Percentiles rank a stretch among this genome's conserved stretches.
Conservation (phyloP, 179 eudicot species). For the Sideroxylon spinosum region DNA sequence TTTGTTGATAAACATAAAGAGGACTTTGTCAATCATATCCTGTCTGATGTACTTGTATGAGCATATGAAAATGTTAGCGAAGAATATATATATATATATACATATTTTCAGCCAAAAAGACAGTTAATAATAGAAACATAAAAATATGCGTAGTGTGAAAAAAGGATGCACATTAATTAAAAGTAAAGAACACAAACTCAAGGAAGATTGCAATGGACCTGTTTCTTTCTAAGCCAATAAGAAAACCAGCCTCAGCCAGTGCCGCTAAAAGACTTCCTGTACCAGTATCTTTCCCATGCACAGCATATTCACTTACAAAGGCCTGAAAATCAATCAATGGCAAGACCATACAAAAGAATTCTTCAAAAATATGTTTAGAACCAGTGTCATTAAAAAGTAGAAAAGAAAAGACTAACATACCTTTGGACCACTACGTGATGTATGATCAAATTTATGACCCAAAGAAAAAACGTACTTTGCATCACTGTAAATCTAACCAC, state of each 20-base stretch:
- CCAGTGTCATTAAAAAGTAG: background rate
- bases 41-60: background rate
- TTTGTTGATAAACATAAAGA: too few relatives aligned
- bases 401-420: conserved; percentile 25
- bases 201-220: conserved; percentile 36
- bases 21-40: background rate
- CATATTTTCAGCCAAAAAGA: background rate
- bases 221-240: conserved; percentile 86
- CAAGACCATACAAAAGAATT: conserved; percentile 15
- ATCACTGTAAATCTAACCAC: conserved; percentile 35
- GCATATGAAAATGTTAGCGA: background rate
- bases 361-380: conserved; percentile 4
- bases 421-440: conserved; percentile 55
- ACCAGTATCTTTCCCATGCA: conserved; percentile 69
- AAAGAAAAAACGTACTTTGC: conserved; percentile 31
- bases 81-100: background rate
- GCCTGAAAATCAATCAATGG: conserved; percentile 42
- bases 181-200: background rate
- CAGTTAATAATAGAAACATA: background rate
- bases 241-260: conserved; percentile 85
- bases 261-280: conserved; percentile 82
- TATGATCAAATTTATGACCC: conserved; percentile 34
- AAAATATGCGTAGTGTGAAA: background rate
- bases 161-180: background rate
- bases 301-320: conserved; percentile 97